A percentile compares a stretch with the other conserved stretches of the same genome.
Conservation (phyloP, 1,284 basidiomycete genomes). For the Apiotrichum siamense region DNA sequence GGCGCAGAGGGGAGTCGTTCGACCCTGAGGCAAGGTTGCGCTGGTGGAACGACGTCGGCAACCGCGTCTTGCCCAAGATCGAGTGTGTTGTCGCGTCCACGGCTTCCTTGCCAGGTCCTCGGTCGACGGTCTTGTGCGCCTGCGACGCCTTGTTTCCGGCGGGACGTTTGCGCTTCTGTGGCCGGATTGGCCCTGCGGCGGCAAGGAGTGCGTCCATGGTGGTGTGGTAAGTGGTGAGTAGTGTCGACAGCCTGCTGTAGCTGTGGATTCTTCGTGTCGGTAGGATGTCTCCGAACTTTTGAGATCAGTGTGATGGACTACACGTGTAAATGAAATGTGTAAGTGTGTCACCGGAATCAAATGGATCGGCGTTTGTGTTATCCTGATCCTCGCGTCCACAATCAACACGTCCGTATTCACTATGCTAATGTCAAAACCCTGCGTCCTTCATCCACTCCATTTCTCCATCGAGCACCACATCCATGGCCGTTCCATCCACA, state of each 20-base stretch:
- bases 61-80: constrained; percentile 47
- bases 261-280: too few species aligned
- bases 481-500: constrained; percentile 16
- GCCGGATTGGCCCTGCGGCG: constrained; percentile 58
- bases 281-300: too few species aligned
- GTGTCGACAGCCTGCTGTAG: not conserved
- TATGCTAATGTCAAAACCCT: not conserved
- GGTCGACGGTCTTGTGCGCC: constrained; percentile 39
- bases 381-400: too few species aligned
- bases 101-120: constrained; percentile 33
- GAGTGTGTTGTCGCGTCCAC: constrained; percentile 58
- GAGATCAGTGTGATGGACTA: too few species aligned
- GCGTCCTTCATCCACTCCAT: not conserved
- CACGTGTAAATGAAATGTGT: constrained; percentile 2
- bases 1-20: constrained; percentile 17
- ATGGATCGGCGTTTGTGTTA: too few species aligned
- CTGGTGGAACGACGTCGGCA: constrained; percentile 36
- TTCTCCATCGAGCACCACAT: not conserved
- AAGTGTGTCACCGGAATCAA: constrained; percentile 3
- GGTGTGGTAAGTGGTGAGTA: not conserved
- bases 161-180: constrained; percentile 28
- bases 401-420: not conserved
- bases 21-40: constrained; percentile 31
- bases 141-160: constrained; percentile 3
- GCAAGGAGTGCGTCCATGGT: constrained; percentile 66